A percentile compares a stretch with the other conserved stretches of the same genome.
These are phyloP conservation scores for Pelargonium cotyledonis DNA, from an alignment of 441 rosid genomes.

Conservation along the genomic window DNA sequence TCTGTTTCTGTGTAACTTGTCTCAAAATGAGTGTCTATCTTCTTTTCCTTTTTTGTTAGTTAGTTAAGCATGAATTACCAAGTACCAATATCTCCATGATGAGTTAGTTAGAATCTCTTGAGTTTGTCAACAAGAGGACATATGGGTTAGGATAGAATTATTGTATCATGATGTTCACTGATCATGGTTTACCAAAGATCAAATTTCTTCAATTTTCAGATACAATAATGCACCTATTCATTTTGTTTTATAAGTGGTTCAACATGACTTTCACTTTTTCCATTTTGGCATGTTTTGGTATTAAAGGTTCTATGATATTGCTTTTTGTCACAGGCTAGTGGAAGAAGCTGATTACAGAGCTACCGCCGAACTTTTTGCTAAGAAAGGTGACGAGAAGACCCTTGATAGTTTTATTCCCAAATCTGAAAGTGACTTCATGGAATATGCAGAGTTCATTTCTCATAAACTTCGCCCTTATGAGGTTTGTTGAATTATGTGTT, in stretches of 20 bases:
- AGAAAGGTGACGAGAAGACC: conserved; percentile 50
- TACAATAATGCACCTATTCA: too few relatives aligned
- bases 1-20: too few relatives aligned
- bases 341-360: conserved; percentile 83
- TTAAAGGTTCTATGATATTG: not conserved
- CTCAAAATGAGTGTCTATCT: too few relatives aligned
- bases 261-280: not conserved
- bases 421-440: conserved; percentile 80
- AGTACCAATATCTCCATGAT: too few relatives aligned
- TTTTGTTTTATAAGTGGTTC: not conserved
- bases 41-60: too few relatives aligned
- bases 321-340: conserved; percentile 50
- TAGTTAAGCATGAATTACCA: too few relatives aligned
- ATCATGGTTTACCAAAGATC: not conserved
- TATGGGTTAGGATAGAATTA: not conserved
- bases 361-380: conserved; percentile 63
- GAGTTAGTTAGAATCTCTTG: too few relatives aligned
- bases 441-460: conserved; percentile 85
- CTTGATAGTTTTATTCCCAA: conserved; percentile 77
- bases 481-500: conserved; percentile 33
- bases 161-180: not conserved
- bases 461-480: conserved; percentile 61
- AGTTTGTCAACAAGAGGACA: too few relatives aligned
- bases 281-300: not conserved
- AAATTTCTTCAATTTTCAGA: not conserved